phyloP scores from a whole-genome alignment of 208 protist species.

The Acanthamoeba lenticulata region DNA sequence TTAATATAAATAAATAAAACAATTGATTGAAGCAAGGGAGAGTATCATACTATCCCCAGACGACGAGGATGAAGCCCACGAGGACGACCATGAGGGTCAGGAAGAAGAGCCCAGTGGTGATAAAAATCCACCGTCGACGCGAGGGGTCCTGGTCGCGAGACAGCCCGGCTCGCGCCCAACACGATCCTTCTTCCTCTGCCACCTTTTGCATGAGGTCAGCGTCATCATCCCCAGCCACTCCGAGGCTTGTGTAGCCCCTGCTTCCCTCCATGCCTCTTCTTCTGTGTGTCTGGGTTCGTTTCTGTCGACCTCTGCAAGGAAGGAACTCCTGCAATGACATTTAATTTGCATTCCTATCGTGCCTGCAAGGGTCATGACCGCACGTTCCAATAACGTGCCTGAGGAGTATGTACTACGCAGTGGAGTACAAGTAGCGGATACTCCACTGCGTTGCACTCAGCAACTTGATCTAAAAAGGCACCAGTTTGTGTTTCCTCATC shows the following conservation, averaged over 20 bases:
- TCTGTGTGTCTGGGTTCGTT: no score
- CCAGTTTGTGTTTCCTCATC: no score
- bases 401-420: no score
- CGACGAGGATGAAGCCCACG: constrained; percentile 30
- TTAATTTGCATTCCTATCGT: no score
- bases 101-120: constrained; percentile 20
- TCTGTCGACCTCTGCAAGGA: no score
- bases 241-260: not conserved
- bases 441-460: no score
- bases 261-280: not conserved
- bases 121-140: not conserved
- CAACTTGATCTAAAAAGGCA: no score
- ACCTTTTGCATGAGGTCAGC: not conserved
- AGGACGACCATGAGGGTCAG: constrained; percentile 15
- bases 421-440: no score
- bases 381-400: no score
- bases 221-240: not conserved
- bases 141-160: not conserved
- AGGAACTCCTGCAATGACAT: no score
- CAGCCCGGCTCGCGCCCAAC: not conserved
- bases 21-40: not conserved
- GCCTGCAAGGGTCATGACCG: no score
- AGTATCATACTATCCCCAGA: not conserved
- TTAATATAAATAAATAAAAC: not conserved
- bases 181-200: not conserved